Conservation (phyloP, 1,139 yeast species). For the Pichia sp. region DNA sequence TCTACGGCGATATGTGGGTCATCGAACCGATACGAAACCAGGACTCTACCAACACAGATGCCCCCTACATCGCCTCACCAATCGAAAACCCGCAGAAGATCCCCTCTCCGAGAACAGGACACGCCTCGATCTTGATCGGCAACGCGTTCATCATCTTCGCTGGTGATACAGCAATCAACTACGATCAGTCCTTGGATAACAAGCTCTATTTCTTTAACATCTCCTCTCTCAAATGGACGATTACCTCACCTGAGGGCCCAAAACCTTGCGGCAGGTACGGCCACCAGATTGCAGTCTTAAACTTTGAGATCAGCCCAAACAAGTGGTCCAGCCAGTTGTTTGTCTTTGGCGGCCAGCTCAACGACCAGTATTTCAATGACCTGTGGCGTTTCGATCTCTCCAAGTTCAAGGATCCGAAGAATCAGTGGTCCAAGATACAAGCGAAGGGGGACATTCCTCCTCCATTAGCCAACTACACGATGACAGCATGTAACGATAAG, state of each 20-base stretch:
- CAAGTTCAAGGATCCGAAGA: conserved; percentile 77
- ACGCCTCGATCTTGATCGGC: conserved; percentile 87
- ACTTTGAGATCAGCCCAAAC: conserved; percentile 30
- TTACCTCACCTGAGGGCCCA: conserved; percentile 75
- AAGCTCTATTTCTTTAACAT: conserved; percentile 85
- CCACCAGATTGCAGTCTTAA: conserved; percentile 57
- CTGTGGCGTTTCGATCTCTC: conserved; percentile 83
- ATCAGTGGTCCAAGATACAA: conserved; percentile 75
- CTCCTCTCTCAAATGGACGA: conserved; percentile 85
- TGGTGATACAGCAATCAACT: conserved; percentile 89
- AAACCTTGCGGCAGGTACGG: conserved; percentile 94
- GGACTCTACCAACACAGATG: conserved; percentile 9
- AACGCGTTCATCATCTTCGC: conserved; percentile 95
- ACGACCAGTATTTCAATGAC: conserved; percentile 81
- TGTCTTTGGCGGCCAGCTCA: conserved; percentile 94
- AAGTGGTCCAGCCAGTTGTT: conserved; percentile 44
- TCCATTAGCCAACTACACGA: conserved; percentile 86
- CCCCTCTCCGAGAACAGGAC: conserved; percentile 97
- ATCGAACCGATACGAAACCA: conserved; percentile 44
- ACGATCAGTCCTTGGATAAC: conserved; percentile 74
- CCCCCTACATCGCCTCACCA: conserved; percentile 52
- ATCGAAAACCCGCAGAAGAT: conserved; percentile 67
- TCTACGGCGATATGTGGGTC: conserved; percentile 93
- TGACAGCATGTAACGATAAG: conserved; percentile 74
- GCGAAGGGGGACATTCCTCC: conserved; percentile 65